A percentile compares a stretch with the other conserved stretches of the same genome.
phyloP scores from a whole-genome alignment of 225 moss, liverwort and hornwort species.

The Sphagnum contortum region DNA sequence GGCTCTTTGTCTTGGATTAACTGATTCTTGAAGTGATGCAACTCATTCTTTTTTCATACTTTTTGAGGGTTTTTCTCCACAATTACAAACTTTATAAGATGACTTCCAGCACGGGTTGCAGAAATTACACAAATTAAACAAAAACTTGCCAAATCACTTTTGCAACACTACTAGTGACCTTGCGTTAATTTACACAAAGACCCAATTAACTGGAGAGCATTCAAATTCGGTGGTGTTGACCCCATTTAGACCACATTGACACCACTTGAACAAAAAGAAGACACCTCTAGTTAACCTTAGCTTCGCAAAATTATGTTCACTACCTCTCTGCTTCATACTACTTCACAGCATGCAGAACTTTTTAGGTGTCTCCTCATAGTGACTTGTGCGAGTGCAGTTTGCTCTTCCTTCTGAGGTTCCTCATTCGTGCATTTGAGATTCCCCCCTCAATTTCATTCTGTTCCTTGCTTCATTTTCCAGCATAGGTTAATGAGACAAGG shows the following conservation, averaged over 20 bases:
- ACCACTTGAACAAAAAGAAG: conserved; percentile 21
- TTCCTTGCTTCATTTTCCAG: conserved; percentile 71
- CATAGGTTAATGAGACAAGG: conserved; percentile 41
- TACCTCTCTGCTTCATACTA: conserved; percentile 26
- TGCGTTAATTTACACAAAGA: conserved; percentile 34
- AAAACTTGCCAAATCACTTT: conserved; percentile 33
- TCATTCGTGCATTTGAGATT: conserved; percentile 46
- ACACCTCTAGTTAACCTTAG: conserved; percentile 33
- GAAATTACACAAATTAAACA: conserved; percentile 32
- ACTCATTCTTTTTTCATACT: too few relatives aligned
- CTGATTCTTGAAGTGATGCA: too few relatives aligned
- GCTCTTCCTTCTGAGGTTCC: conserved; percentile 54
- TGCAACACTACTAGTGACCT: conserved; percentile 44
- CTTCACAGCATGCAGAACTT: conserved; percentile 32
- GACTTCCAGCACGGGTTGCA: conserved; percentile 41
- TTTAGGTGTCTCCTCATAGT: conserved; percentile 35
- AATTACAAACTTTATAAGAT: conserved; percentile 29
- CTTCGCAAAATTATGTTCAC: conserved; percentile 24
- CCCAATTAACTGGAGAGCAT: conserved; percentile 30
- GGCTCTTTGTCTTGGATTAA: too few relatives aligned
- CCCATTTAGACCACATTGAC: conserved; percentile 27
- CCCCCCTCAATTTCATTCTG: conserved; percentile 36
- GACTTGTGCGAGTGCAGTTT: conserved; percentile 29
- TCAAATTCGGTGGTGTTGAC: conserved; percentile 29
- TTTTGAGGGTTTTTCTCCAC: neutral